Evolutionary conservation across 1,139 yeast genomes (phyloP).

Genomic region (Saccharomyces hybrid): DNA sequence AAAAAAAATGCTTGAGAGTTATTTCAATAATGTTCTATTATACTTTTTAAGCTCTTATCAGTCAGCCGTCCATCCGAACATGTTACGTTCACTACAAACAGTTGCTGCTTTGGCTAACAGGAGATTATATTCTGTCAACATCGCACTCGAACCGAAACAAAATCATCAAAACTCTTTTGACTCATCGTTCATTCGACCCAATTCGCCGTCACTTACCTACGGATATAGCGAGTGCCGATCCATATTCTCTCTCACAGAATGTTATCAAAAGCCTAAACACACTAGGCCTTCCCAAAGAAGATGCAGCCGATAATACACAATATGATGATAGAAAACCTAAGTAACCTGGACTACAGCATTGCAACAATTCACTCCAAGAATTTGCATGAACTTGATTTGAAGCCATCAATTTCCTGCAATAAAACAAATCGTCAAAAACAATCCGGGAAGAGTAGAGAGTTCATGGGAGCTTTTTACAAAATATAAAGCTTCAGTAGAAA

Average conservation of each 20-base stretch:
- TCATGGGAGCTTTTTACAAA: conserved; percentile 26
- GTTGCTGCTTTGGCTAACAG: not conserved
- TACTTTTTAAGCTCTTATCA: not conserved
- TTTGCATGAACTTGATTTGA: conserved; percentile 10
- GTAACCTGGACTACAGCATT: conserved; percentile 23
- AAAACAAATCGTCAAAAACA: conserved; percentile 9
- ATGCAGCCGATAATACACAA: conserved; percentile 22
- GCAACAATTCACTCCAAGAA: conserved; percentile 23
- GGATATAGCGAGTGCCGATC: conserved; percentile 9
- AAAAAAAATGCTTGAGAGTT: not conserved
- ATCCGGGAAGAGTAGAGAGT: conserved; percentile 29
- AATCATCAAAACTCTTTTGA: conserved; percentile 7
- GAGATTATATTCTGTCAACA: not conserved
- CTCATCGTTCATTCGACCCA: conserved; percentile 15
- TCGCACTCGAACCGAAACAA: not conserved
- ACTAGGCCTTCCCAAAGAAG: conserved; percentile 7
- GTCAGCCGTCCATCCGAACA: not conserved
- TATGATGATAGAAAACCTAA: conserved; percentile 23
- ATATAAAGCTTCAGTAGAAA: conserved; percentile 6
- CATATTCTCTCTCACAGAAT: conserved; percentile 18
- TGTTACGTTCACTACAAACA: not conserved
- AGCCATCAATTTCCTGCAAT: not conserved
- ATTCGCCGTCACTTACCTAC: conserved; percentile 11
- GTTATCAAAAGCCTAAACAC: conserved; percentile 11
- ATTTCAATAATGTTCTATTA: not conserved